Percentiles rank a stretch among this genome's conserved stretches.
Evolutionary conservation across 352 stramenopile species (phyloP).

Genomic region (Globisporangium perplexum): DNA sequence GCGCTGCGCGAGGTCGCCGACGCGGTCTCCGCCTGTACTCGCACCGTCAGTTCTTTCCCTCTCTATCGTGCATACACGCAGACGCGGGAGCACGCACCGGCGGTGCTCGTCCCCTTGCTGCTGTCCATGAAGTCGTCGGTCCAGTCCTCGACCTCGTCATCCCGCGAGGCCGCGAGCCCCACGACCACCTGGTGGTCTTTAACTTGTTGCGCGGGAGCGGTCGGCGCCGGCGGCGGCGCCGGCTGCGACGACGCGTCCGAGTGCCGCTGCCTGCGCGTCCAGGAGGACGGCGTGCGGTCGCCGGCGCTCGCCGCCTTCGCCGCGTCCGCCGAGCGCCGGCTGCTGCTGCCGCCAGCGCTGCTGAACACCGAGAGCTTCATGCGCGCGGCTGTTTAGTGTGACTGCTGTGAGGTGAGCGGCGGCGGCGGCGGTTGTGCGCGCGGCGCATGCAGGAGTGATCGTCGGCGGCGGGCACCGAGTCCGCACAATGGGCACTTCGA

Average conservation of each 20-base stretch:
- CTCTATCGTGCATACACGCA: neutral
- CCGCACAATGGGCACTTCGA: no score
- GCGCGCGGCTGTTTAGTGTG: neutral
- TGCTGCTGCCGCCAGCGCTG: neutral
- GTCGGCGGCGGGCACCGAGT: neutral
- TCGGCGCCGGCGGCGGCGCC: neutral
- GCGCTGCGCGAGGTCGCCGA: slow-evolving; percentile 9
- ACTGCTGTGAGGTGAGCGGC: no score
- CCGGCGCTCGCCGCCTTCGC: neutral
- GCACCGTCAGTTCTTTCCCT: neutral
- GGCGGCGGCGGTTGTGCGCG: neutral
- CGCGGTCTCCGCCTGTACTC: neutral
- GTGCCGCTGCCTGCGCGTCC: slow-evolving; percentile 9
- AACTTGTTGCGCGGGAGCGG: slow-evolving; percentile 1
- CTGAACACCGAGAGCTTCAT: neutral
- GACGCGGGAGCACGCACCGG: neutral
- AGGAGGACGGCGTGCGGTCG: neutral
- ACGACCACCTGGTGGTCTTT: slow-evolving; percentile 68
- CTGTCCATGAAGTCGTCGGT: slow-evolving; percentile 48
- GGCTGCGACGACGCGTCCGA: slow-evolving; percentile 8
- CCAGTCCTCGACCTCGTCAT: slow-evolving; percentile 78
- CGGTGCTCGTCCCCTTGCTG: neutral
- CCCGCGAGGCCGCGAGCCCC: slow-evolving; percentile 52
- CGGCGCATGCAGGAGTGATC: neutral
- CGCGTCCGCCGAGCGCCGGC: neutral